Evolutionary conservation across 495 filamentous ascomycete species (phyloP).

Genomic region (Bryoglossum gracile): DNA sequence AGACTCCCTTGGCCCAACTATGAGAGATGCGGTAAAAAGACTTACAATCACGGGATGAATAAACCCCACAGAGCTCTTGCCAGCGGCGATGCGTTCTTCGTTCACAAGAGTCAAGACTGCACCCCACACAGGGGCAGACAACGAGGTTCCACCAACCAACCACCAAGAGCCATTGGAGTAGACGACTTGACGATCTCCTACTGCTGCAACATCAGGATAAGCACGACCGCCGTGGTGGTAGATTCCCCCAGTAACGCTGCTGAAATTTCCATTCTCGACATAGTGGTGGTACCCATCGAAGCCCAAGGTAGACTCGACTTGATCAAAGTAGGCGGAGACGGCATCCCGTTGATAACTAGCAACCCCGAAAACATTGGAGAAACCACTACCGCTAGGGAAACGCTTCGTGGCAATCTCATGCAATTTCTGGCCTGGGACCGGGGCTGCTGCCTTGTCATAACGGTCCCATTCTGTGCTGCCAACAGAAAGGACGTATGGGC

Average conservation of each 20-base stretch:
- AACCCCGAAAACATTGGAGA: conserved; percentile 36
- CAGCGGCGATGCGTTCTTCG: conserved; percentile 48
- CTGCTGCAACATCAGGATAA: conserved; percentile 58
- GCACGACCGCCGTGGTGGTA: conserved; percentile 35
- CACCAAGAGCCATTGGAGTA: conserved; percentile 35
- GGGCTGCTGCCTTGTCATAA: conserved; percentile 24
- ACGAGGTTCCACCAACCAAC: conserved; percentile 49
- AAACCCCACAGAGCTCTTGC: conserved; percentile 51
- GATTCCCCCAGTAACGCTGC: conserved; percentile 37
- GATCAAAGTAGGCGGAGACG: conserved; percentile 22
- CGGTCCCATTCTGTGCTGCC: conserved; percentile 27
- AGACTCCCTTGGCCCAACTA: background rate
- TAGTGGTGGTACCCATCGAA: conserved; percentile 32
- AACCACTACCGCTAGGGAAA: conserved; percentile 39
- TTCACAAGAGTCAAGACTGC: conserved; percentile 56
- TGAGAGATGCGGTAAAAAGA: background rate
- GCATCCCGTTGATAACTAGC: conserved; percentile 33
- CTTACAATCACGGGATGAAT: conserved; percentile 41
- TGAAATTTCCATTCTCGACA: conserved; percentile 34
- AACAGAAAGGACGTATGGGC: conserved; percentile 42
- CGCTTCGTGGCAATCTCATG: conserved; percentile 26
- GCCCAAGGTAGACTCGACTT: conserved; percentile 29
- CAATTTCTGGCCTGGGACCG: conserved; percentile 22
- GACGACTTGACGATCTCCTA: conserved; percentile 50
- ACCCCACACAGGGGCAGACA: conserved; percentile 51